These are phyloP conservation scores for Didymella pinodella DNA, from an alignment of 2,329 filamentous ascomycete genomes.

Conservation along the genomic window DNA sequence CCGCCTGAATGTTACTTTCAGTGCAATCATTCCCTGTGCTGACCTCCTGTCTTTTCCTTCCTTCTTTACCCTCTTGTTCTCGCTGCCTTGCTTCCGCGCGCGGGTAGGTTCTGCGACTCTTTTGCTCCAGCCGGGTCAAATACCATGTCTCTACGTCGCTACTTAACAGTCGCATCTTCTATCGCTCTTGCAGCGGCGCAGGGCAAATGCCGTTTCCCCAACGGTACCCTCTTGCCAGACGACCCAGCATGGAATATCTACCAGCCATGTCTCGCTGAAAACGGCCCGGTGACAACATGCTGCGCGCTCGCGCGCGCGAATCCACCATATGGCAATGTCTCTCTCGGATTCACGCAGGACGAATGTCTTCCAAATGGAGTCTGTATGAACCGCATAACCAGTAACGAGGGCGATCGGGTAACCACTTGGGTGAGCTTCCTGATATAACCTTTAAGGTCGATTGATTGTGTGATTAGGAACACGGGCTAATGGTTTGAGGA, in stretches of 20 bases:
- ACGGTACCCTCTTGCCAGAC: slow-evolving; percentile 11
- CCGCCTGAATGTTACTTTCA: not conserved
- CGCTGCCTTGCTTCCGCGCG: not conserved
- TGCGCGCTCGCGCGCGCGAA: slow-evolving; percentile 6
- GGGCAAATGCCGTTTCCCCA: slow-evolving; percentile 13
- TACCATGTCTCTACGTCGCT: slow-evolving; percentile 2
- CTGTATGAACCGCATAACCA: slow-evolving; percentile 14
- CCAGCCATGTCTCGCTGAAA: slow-evolving; percentile 8
- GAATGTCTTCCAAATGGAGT: slow-evolving; percentile 15
- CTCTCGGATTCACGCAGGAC: slow-evolving; percentile 4
- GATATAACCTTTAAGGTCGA: no score
- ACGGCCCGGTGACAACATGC: slow-evolving; percentile 7
- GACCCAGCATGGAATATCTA: slow-evolving; percentile 8
- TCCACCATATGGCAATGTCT: slow-evolving; percentile 7
- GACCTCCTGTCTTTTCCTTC: not conserved
- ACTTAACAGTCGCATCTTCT: not conserved
- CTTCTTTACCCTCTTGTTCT: not conserved
- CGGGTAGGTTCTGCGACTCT: not conserved
- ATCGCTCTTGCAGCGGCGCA: not conserved
- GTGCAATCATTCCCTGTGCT: not conserved
- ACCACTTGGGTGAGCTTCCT: slow-evolving; percentile 5
- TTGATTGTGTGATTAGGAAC: no score
- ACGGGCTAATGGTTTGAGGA: not conserved
- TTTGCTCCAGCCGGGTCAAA: not conserved
- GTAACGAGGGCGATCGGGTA: slow-evolving; percentile 1